A percentile compares a stretch with the other conserved stretches of the same genome.
Conservation (phyloP, 805 yeast genomes). For the Metschnikowia orientalis region DNA sequence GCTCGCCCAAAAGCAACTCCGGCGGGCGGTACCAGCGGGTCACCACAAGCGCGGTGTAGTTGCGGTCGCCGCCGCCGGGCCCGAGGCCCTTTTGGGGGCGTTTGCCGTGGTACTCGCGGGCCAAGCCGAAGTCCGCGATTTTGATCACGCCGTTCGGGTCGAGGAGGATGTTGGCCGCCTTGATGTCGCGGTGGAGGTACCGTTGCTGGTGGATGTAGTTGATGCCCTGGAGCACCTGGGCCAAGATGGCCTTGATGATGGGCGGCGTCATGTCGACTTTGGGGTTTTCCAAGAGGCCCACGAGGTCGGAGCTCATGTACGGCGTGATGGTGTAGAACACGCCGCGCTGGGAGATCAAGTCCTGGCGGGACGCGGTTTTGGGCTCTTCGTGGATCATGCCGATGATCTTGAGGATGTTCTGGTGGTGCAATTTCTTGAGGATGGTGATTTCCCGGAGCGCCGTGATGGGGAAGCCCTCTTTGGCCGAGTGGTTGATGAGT, state of each 20-base stretch:
- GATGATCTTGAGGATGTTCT: slow-evolving; percentile 67
- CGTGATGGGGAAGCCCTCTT: slow-evolving; percentile 87
- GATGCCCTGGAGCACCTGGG: slow-evolving; percentile 74
- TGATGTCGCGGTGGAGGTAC: slow-evolving; percentile 82
- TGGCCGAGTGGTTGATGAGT: slow-evolving; percentile 70
- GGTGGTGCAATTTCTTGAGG: slow-evolving; percentile 63
- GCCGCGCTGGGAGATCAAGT: slow-evolving; percentile 35
- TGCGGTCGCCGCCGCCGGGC: slow-evolving; percentile 53
- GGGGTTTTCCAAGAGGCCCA: slow-evolving; percentile 84
- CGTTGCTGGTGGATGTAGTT: slow-evolving; percentile 66
- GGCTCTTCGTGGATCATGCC: slow-evolving; percentile 65
- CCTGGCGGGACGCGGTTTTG: slow-evolving; percentile 29
- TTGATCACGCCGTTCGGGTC: slow-evolving; percentile 74
- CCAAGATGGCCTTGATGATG: slow-evolving; percentile 79
- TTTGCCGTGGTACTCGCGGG: slow-evolving; percentile 64
- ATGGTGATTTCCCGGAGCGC: slow-evolving; percentile 90
- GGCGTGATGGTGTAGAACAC: slow-evolving; percentile 84
- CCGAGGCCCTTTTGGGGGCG: slow-evolving; percentile 51
- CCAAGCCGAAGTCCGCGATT: slow-evolving; percentile 94
- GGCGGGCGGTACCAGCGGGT: slow-evolving; percentile 99
- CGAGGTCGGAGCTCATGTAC: slow-evolving; percentile 86
- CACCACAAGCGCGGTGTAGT: slow-evolving; percentile 68
- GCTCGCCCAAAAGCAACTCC: slow-evolving; percentile 81
- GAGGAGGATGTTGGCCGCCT: slow-evolving; percentile 90
- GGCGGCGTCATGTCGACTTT: slow-evolving; percentile 52